Base-by-base conservation (phyloP, 495 filamentous ascomycete genomes). In the Lepraria neglecta region DNA sequence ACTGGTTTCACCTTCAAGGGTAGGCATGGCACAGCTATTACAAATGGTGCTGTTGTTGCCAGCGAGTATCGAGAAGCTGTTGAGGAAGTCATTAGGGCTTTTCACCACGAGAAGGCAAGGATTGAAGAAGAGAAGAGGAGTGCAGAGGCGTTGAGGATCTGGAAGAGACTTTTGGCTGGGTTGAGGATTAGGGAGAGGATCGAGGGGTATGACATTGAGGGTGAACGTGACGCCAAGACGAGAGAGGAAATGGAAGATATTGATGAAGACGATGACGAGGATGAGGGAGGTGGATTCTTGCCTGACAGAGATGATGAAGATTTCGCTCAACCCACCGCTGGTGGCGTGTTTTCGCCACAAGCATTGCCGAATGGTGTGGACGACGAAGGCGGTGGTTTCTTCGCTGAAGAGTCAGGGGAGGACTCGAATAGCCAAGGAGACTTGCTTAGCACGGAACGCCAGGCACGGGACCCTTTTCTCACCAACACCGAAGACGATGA, bases 1-100 rank as follows among this genome's bases (percentile, higher is more conserved):
- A 94, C 88, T 2, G 91, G 91, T 0, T 98, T 97, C 69, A 77
- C 87, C 33, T 97, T 96, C 70, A 84, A 80, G 70, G 89, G 90
- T 15, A 80, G 90, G 7, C 82, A 86, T 55, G 91, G 90, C 10
- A 96, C 89, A 5, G 89, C 92, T 11, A 79, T 94, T 15, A 68
- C 89, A 17, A 76, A 80, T 6, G 95, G 94, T 0, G 82, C 87
- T 17, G 82, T 97, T 10, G 83, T 95, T 30, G 85, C 91, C 1
- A 67, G 59, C 24, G 88, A 90, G 70, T 82, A 83, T 59, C 76
- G 70, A 17, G 90, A 92, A 64, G 90, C 85, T 0, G 76, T 97
- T 0, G 75, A 82, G 58, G 85, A 81, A 9, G 86, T 88, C 12
- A 71, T 95, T 42, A 71, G 72, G 15, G 85, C 81, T 4, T 70